phyloP scores from a whole-genome alignment of 140 eudicot species.

The Cichorium intybus region DNA sequence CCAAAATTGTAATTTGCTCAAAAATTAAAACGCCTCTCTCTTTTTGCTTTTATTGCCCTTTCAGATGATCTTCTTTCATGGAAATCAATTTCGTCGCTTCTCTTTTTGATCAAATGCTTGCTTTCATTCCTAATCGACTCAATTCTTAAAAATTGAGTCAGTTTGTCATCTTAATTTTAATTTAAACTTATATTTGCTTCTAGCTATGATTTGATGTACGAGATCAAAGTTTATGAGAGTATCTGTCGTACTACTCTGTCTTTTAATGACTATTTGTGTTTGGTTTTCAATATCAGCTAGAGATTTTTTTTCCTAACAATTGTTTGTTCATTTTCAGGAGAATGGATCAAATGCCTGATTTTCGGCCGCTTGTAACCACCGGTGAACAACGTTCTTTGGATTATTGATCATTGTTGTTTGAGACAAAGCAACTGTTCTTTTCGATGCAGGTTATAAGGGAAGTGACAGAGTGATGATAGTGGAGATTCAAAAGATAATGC shows the following conservation, averaged over 20 bases:
- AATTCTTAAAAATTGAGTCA: background rate
- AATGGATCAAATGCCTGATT: slow-evolving; percentile 13
- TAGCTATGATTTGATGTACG: background rate
- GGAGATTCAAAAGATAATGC: too few species aligned
- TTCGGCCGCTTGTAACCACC: too few species aligned
- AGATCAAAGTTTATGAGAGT: background rate
- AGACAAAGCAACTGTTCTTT: too few species aligned
- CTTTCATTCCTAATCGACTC: background rate
- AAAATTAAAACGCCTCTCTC: too few species aligned
- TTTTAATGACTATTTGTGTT: slow-evolving; percentile 1
- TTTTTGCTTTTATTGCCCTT: slow-evolving; percentile 25
- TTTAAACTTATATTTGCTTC: background rate
- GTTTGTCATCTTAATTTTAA: slow-evolving; percentile 2
- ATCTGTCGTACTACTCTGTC: slow-evolving; percentile 2
- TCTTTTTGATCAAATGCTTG: slow-evolving; percentile 4
- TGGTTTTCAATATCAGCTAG: slow-evolving; percentile 12
- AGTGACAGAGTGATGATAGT: too few species aligned
- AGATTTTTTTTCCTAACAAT: slow-evolving; percentile 20
- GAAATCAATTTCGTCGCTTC: background rate
- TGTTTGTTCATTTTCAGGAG: slow-evolving; percentile 16
- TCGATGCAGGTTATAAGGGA: too few species aligned
- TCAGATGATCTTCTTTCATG: slow-evolving; percentile 29
- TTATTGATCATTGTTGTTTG: too few species aligned
- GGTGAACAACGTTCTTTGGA: too few species aligned
- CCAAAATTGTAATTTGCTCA: too few species aligned